Conservation (phyloP, 2,329 filamentous ascomycete species). For the Aulographum hederae region DNA sequence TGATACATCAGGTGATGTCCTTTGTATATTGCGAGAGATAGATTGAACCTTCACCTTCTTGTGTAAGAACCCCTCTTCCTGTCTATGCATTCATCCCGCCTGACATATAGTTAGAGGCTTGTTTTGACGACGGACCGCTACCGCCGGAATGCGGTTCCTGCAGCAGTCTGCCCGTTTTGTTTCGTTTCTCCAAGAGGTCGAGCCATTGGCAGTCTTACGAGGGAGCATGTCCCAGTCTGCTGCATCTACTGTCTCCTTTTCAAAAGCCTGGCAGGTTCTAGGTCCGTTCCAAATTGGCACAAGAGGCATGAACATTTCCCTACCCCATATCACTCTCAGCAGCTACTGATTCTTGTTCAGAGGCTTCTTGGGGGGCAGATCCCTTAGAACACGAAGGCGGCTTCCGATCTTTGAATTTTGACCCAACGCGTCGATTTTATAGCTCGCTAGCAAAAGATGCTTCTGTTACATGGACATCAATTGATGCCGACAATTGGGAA, state of each 20-base stretch:
- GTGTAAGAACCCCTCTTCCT: too few relatives aligned
- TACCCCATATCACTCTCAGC: slow-evolving; percentile 8
- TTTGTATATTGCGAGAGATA: too few relatives aligned
- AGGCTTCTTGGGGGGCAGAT: slow-evolving; percentile 40
- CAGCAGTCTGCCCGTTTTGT: too few relatives aligned
- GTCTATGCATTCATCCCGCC: too few relatives aligned
- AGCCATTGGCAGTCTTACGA: too few relatives aligned
- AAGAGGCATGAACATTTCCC: slow-evolving; percentile 25
- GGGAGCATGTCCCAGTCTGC: too few relatives aligned
- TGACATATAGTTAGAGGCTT: too few relatives aligned
- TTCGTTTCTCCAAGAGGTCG: too few relatives aligned
- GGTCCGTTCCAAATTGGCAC: slow-evolving; percentile 41
- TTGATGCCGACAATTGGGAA: slow-evolving; percentile 14
- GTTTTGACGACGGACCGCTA: too few relatives aligned
- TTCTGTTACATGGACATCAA: slow-evolving; percentile 27
- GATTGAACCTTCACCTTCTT: too few relatives aligned
- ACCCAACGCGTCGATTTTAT: slow-evolving; percentile 22
- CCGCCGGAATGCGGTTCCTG: too few relatives aligned
- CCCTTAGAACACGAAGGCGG: slow-evolving; percentile 35
- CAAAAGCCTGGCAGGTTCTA: slow-evolving; percentile 29
- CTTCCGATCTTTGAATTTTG: slow-evolving; percentile 27
- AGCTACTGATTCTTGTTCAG: slow-evolving; percentile 15
- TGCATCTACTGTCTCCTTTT: slow-evolving; percentile 14
- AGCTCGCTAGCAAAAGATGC: slow-evolving; percentile 34
- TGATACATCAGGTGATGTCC: too few relatives aligned